These are phyloP conservation scores for Penicillium parvum DNA, from an alignment of 495 filamentous ascomycete genomes.

Conservation along the genomic window DNA sequence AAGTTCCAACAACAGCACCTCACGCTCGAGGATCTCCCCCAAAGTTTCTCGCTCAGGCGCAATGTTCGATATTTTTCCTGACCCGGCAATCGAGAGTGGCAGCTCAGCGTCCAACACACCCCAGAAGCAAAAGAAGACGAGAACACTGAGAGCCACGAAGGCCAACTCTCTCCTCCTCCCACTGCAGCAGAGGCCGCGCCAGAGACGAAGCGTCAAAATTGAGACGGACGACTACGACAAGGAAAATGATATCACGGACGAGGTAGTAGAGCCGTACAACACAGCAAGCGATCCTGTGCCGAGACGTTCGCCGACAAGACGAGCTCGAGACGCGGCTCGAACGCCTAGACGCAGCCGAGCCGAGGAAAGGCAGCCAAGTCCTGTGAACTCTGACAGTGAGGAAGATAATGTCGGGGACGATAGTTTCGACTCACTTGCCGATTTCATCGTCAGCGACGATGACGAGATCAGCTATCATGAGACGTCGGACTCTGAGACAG, in stretches of 20 bases:
- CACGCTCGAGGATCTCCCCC: constrained; percentile 2
- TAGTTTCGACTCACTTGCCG: constrained; percentile 37
- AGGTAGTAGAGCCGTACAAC: constrained; percentile 12
- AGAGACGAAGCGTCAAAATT: constrained; percentile 23
- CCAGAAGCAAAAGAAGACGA: constrained; percentile 19
- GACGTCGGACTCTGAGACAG: constrained; percentile 32
- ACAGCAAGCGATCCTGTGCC: constrained; percentile 16
- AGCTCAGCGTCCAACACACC: constrained; percentile 6
- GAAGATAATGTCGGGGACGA: constrained; percentile 26
- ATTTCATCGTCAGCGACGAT: constrained; percentile 47
- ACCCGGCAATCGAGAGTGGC: constrained; percentile 21
- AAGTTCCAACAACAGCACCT: not conserved
- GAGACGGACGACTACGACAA: constrained; percentile 39
- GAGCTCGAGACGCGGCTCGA: constrained; percentile 11
- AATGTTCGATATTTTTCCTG: constrained; percentile 33
- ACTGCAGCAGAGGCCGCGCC: constrained; percentile 19
- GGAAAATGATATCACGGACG: constrained; percentile 38
- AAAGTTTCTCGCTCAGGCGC: no score
- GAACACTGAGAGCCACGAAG: constrained; percentile 27
- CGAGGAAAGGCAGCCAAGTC: constrained; percentile 5
- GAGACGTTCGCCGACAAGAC: constrained; percentile 21
- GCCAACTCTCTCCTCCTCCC: constrained; percentile 37
- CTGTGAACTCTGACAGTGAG: constrained; percentile 13
- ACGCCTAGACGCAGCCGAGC: constrained; percentile 12
- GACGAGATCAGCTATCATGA: constrained; percentile 40